Base-by-base conservation (phyloP, 495 filamentous ascomycete genomes). In the Hypoxylon cercidicola region DNA sequence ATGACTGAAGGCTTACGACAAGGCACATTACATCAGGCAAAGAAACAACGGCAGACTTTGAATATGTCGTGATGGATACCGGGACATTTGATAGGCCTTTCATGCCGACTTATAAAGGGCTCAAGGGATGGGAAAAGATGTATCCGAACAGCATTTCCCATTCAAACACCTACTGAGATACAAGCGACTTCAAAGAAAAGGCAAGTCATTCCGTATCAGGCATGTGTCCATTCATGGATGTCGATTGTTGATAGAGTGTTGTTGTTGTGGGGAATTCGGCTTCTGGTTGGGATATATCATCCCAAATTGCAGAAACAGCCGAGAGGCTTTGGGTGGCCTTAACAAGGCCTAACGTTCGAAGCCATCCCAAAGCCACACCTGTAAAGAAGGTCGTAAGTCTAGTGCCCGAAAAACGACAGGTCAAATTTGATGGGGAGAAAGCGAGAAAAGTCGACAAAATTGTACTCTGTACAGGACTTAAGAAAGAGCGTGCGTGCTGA, bases 141-240 rank as follows among this genome's bases (percentile, higher is more conserved):
- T 25, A 47, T 30, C 20, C 20, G 13, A 28, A 47, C 6, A 47
- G 44, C 12, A 47, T 40, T 40, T 40, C 37, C 37, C 37, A 40
- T 40, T n/a, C 37, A 1, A 40, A 40, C 3, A 40, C 37, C 37
- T 40, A 40, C 7, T 15, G 37, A 16, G 13, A 16, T 16, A 1
- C 37, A 16, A 40, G 1, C 9, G 37, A 40, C 7, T 40, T 40
- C 37, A 1, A 40, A 40, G 37, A 12, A 15, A 40, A 40, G 37
- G 37, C 37, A 15, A 40, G 37, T 40, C 6, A 40, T 16, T 16
- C 37, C 12, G n/a, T 40, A 16, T 16, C 15, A 40, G n/a, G 3
- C 12, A 40, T 16, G 30, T 10, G 9, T 11, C 10, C 9, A 32
- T 32, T 11, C 30, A 32, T 40, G 37, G 12, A 40, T 40, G 13